These are phyloP conservation scores for Metroxylon sagu DNA, from an alignment of 176 grass and related monocot species.

Conservation along the genomic window DNA sequence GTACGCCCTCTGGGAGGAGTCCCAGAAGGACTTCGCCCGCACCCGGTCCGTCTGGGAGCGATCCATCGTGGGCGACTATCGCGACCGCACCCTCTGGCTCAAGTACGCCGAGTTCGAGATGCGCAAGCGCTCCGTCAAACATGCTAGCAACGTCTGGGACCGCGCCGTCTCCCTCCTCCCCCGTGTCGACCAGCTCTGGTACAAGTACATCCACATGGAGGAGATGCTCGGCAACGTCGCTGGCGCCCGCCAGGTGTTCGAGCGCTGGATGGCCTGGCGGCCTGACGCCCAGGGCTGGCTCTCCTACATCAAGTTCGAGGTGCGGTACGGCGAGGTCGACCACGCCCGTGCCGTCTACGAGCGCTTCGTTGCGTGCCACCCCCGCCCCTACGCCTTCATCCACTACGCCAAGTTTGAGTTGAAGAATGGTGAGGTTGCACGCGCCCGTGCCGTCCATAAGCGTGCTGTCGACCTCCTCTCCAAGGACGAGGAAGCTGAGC, in stretches of 20 bases:
- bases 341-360: conserved; percentile 51
- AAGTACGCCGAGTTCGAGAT: conserved; percentile 95
- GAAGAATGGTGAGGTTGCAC: conserved; percentile 59
- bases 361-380: conserved; percentile 52
- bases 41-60: conserved; percentile 84
- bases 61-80: conserved; percentile 49
- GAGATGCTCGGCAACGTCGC: conserved; percentile 56
- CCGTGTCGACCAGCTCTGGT: conserved; percentile 79
- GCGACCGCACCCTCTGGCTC: conserved; percentile 88
- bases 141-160: conserved; percentile 85
- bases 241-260: conserved; percentile 72
- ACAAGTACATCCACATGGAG: conserved; percentile 95
- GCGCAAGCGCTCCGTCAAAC: conserved; percentile 58
- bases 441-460: conserved; percentile 42
- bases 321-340: conserved; percentile 62
- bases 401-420: conserved; percentile 64
- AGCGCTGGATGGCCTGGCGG: conserved; percentile 82
- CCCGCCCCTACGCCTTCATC: conserved; percentile 53
- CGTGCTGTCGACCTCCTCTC: conserved; percentile 46
- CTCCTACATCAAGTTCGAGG: conserved; percentile 79
- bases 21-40: conserved; percentile 54
- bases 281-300: conserved; percentile 61
- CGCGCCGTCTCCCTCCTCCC: conserved; percentile 80
- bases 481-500: conserved; percentile 48
- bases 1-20: conserved; percentile 81